Conservation (phyloP, 176 grass and related monocot genomes). For the Triticum urartu region DNA sequence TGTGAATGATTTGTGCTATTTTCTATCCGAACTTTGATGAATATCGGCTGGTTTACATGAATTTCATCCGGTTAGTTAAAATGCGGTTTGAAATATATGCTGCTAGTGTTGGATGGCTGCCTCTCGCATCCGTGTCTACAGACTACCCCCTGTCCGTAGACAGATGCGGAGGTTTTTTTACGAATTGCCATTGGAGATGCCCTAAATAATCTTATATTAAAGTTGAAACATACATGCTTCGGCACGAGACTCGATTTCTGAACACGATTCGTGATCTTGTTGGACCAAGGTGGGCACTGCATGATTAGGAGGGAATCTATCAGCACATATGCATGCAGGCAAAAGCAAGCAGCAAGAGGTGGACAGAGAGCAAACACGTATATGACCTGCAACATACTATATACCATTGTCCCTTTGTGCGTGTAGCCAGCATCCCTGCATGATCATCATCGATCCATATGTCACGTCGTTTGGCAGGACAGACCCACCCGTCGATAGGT, state of each 20-base stretch:
- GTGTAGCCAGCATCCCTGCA: neutral
- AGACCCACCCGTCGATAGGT: neutral
- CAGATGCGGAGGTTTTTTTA: no score
- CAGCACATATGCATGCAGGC: conserved; percentile 16
- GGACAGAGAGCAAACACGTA: neutral
- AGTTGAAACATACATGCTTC: neutral
- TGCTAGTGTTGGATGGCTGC: no score
- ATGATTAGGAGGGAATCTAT: conserved; percentile 35
- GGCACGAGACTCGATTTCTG: neutral
- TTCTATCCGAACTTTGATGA: no score
- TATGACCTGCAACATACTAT: no score
- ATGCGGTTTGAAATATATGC: no score
- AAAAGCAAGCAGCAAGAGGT: neutral
- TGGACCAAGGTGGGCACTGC: neutral
- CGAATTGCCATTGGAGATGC: no score
- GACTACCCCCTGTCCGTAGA: no score
- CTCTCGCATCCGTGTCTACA: no score
- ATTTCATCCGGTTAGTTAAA: no score
- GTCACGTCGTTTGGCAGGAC: conserved; percentile 33
- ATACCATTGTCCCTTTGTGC: neutral
- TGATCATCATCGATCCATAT: neutral
- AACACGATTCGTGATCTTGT: neutral
- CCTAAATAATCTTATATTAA: no score
- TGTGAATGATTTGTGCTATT: no score
- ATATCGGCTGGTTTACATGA: no score